Evolutionary conservation across 2,329 filamentous ascomycete species (phyloP), one percentile per base, ranked within the genome.

Genomic region (Xylaria sp.): DNA sequence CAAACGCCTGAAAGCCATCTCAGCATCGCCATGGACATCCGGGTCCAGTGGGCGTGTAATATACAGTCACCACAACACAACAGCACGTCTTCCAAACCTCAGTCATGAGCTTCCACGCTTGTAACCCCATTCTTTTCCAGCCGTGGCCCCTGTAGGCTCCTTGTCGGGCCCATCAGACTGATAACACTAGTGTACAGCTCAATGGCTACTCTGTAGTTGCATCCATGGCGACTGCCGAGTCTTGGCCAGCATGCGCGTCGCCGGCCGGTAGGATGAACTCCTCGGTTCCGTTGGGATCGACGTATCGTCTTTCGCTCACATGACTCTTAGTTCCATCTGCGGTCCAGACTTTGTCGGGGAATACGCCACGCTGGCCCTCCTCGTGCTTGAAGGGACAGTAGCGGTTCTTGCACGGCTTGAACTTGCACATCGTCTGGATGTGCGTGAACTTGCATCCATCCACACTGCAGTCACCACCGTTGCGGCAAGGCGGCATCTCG

Each of bases 321-420:
- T 96, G 91, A 59, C 83, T 79, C 66, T 81, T 83, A 34, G 74
- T 68, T 9, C 75, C 77, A 42, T 81, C 83, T 2, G 91, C 83
- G 16, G 87, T 92, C 93, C 93, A 97, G 34, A 95, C 91, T 77
- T 96, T 97, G 74, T 95, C 91, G 62, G 87, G 84, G 75, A 92
- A 93, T 11, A 83, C 85, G 54, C 90, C 91, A 67, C 90, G 86
- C 78, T 99, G 94, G 10, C 93, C 94, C 57, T 95, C 91, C 47
- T 87, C 89, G 74, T 99, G 94, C 75, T 92, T 92, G 78, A 91
- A 97, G 3, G 87, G 81, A 74, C 94, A 99, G 67, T 79, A 83
- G n/a, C 88, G 84, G 76, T 97, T 97, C 64, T 91, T 83, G 76
- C 94, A 99, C 0, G 93, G 94, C 67, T 87, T 92, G 77, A 89